Evolutionary conservation across 2,329 filamentous ascomycete genomes (phyloP).

Genomic region (Botryotinia convoluta): DNA sequence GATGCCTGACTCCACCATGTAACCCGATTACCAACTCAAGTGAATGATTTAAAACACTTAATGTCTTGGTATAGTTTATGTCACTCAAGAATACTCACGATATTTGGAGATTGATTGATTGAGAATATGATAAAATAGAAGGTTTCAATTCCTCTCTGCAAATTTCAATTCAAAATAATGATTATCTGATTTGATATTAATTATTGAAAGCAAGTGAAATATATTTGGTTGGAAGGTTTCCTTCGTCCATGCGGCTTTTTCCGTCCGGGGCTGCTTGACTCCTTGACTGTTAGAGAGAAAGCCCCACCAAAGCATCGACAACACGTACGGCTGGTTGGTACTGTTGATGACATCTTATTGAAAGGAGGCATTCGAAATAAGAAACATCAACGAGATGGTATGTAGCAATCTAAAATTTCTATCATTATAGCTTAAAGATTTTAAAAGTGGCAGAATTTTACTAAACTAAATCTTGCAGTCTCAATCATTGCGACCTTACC

Average conservation of each 20-base stretch:
- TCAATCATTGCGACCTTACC: slow-evolving; percentile 94
- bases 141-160: fast-evolving
- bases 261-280: slow-evolving; percentile 27
- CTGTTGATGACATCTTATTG: slow-evolving; percentile 16
- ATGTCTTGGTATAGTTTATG: neutral
- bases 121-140: fast-evolving
- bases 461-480: slow-evolving; percentile 53
- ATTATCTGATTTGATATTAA: neutral
- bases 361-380: slow-evolving; percentile 8
- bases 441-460: neutral
- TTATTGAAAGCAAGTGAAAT: neutral
- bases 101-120: neutral
- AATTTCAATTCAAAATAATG: neutral
- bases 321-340: slow-evolving; percentile 21
- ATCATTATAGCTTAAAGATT: neutral
- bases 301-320: slow-evolving; percentile 28
- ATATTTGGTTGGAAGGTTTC: neutral
- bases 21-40: neutral
- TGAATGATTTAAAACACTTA: neutral
- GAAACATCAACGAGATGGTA: slow-evolving; percentile 22
- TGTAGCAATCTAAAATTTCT: neutral
- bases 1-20: slow-evolving; percentile 28
- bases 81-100: fast-evolving
- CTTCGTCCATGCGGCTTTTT: neutral
- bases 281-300: neutral